Evolutionary conservation across 129 eudicot genomes (phyloP).

Genomic region (Deinandra increscens): DNA sequence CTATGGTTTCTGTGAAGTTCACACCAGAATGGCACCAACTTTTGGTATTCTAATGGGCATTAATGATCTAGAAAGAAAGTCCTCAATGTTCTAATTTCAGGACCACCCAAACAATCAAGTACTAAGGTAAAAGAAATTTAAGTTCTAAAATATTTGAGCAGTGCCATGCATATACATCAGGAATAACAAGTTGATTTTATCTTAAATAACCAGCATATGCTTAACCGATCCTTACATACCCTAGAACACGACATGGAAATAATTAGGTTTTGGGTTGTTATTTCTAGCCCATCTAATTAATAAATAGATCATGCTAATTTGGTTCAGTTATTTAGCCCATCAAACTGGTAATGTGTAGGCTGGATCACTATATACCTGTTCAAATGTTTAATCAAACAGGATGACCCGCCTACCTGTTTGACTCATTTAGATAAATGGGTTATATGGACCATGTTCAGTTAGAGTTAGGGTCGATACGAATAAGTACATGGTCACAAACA

Average conservation of each 20-base stretch:
- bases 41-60: constrained; percentile 18
- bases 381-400: too few relatives aligned
- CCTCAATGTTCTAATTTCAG: constrained; percentile 19
- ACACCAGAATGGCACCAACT: neutral
- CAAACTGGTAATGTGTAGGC: too few relatives aligned
- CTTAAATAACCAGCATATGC: neutral
- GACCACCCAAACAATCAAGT: constrained; percentile 29
- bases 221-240: neutral
- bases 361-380: too few relatives aligned
- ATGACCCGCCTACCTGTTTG: too few relatives aligned
- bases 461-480: too few relatives aligned
- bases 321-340: too few relatives aligned
- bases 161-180: constrained; percentile 1
- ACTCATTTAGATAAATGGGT: neutral
- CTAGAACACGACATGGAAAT: too few relatives aligned
- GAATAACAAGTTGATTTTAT: neutral
- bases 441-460: neutral
- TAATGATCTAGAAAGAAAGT: constrained; percentile 26
- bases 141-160: neutral
- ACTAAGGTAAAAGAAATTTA: neutral
- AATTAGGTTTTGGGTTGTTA: too few relatives aligned
- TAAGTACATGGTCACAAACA: too few relatives aligned
- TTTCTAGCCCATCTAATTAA: too few relatives aligned
- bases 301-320: too few relatives aligned
- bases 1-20: constrained; percentile 1